A percentile compares a stretch with the other conserved stretches of the same genome.
These are phyloP conservation scores for Cymbidium sinense DNA, from an alignment of 106 monocot genomes.

Conservation along the genomic window DNA sequence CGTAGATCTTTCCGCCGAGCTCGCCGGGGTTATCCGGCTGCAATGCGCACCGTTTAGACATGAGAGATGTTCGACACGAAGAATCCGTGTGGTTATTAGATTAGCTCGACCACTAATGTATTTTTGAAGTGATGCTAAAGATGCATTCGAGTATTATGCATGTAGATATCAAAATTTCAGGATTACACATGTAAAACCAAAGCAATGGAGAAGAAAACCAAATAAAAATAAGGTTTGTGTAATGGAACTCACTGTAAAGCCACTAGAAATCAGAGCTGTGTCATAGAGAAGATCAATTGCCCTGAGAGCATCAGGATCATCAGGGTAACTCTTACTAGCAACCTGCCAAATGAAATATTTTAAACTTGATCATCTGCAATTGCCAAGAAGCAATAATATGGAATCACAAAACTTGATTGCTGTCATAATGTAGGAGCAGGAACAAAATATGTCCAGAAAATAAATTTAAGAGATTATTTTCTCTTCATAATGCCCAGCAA, in stretches of 20 bases:
- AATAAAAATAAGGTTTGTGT: too few relatives aligned
- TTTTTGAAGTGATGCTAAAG: too few relatives aligned
- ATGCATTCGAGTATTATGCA: too few relatives aligned
- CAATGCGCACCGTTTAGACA: slow-evolving; percentile 7
- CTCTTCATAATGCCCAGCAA: too few relatives aligned
- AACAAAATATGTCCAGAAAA: background rate
- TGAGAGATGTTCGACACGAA: background rate
- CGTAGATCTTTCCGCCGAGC: slow-evolving; percentile 86
- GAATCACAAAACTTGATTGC: background rate
- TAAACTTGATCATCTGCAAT: background rate
- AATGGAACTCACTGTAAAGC: slow-evolving; percentile 61
- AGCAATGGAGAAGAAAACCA: too few relatives aligned
- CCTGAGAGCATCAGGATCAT: slow-evolving; percentile 64
- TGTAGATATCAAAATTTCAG: too few relatives aligned
- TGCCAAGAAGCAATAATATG: background rate
- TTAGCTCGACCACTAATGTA: too few relatives aligned
- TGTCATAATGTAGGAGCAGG: too few relatives aligned
- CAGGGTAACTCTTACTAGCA: slow-evolving; percentile 53
- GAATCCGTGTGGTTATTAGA: too few relatives aligned
- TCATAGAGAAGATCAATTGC: slow-evolving; percentile 86
- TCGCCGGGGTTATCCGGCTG: slow-evolving; percentile 91
- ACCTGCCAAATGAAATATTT: slow-evolving; percentile 32
- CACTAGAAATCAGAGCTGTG: slow-evolving; percentile 88
- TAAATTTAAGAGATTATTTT: background rate
- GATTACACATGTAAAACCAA: too few relatives aligned